phyloP scores from a whole-genome alignment of 306 rosid species.

The Astragalus membranaceus region DNA sequence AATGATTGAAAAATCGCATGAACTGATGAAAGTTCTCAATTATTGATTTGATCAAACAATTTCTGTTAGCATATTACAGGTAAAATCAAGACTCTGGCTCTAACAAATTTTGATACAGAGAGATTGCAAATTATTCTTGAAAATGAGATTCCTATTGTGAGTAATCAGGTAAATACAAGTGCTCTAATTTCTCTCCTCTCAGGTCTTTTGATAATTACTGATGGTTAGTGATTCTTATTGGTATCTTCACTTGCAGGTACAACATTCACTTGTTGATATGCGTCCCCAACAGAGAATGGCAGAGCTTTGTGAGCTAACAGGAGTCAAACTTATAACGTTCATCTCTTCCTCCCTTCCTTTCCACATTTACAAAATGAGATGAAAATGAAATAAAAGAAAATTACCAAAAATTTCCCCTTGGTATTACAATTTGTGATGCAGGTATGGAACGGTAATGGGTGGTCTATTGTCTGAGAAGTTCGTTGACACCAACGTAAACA shows the following conservation, averaged over 20 bases:
- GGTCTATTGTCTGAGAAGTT: constrained; percentile 91
- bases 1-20: neutral
- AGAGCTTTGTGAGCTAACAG: constrained; percentile 81
- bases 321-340: constrained; percentile 96
- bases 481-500: constrained; percentile 72
- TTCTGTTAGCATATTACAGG: constrained; percentile 47
- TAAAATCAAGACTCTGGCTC: constrained; percentile 80
- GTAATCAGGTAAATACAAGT: constrained; percentile 72
- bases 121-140: constrained; percentile 83
- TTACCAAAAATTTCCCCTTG: neutral
- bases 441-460: constrained; percentile 96
- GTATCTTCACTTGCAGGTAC: constrained; percentile 50
- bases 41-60: constrained; percentile 30
- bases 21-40: constrained; percentile 8
- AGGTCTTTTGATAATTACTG: neutral
- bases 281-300: constrained; percentile 95
- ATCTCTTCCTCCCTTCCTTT: constrained; percentile 26
- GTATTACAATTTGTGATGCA: constrained; percentile 35
- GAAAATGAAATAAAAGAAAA: neutral
- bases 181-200: neutral
- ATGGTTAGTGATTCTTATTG: neutral
- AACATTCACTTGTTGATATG: constrained; percentile 87
- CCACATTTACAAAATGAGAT: neutral
- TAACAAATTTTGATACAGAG: constrained; percentile 90
- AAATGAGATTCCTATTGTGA: constrained; percentile 86